Conservation (phyloP, 1,139 yeast species). For the Debaryomyces fabryi region DNA sequence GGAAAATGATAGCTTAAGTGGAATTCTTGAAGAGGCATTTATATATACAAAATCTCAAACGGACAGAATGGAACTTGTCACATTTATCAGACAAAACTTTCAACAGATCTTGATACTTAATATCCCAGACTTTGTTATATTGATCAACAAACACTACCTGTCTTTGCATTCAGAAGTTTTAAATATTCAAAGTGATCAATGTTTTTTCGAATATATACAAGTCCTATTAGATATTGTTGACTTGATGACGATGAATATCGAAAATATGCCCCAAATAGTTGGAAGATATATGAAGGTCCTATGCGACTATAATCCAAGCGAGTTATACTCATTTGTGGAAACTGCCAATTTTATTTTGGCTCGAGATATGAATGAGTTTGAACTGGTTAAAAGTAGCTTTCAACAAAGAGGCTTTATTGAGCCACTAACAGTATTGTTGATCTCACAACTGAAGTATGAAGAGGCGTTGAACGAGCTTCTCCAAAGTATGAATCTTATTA, state of each 20-base stretch:
- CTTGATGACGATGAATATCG: slow-evolving; percentile 4
- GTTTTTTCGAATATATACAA: slow-evolving; percentile 33
- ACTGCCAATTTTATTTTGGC: slow-evolving; percentile 16
- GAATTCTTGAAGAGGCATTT: slow-evolving; percentile 45
- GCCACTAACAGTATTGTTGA: slow-evolving; percentile 32
- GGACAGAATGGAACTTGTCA: slow-evolving; percentile 38
- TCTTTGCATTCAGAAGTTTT: slow-evolving; percentile 41
- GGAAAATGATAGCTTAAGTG: slow-evolving; percentile 19
- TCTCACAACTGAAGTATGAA: slow-evolving; percentile 22
- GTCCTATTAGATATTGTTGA: slow-evolving; percentile 18
- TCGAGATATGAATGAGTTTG: slow-evolving; percentile 20
- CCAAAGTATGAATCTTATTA: slow-evolving; percentile 19
- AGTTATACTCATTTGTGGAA: slow-evolving; percentile 21
- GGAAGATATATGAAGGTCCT: slow-evolving; percentile 35
- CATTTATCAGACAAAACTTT: slow-evolving; percentile 42
- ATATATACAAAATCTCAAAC: slow-evolving; percentile 26
- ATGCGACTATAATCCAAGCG: slow-evolving; percentile 23
- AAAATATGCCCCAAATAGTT: slow-evolving; percentile 19
- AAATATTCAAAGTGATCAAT: slow-evolving; percentile 24
- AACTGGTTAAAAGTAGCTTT: slow-evolving; percentile 22
- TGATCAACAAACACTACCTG: slow-evolving; percentile 41
- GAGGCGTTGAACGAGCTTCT: slow-evolving; percentile 33
- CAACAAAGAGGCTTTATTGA: slow-evolving; percentile 32
- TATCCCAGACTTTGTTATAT: slow-evolving; percentile 36
- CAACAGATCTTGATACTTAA: slow-evolving; percentile 36